phyloP scores from a whole-genome alignment of 2,329 filamentous ascomycete species.

The Pezicula neosporulosa region DNA sequence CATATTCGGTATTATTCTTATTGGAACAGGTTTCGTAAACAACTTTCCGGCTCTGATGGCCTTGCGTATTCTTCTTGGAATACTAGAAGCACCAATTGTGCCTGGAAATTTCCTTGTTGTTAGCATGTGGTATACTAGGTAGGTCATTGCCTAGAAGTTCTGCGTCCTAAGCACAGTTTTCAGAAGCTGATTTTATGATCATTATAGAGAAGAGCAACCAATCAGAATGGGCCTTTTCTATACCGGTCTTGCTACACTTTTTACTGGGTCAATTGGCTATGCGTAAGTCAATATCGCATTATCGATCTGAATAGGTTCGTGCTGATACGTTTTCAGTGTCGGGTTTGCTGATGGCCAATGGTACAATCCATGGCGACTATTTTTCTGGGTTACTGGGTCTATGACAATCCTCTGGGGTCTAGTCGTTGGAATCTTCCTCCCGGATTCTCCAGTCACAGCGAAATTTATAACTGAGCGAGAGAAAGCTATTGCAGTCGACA shows the following conservation, averaged over 20 bases:
- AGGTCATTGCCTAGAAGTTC: too few species aligned
- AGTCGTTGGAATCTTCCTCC: constrained; percentile 40
- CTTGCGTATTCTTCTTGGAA: constrained; percentile 23
- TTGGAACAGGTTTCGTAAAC: constrained; percentile 10
- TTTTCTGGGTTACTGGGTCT: constrained; percentile 17
- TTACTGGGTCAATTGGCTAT: constrained; percentile 24
- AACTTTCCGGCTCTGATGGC: constrained; percentile 19
- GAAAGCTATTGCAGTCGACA: constrained; percentile 43
- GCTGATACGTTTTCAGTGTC: constrained; percentile 3
- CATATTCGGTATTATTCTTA: constrained; percentile 10
- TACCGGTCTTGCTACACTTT: constrained; percentile 11
- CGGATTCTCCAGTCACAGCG: constrained; percentile 45
- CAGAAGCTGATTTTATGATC: too few species aligned
- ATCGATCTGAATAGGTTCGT: neutral
- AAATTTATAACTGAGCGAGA: constrained; percentile 33
- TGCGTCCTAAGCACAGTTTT: too few species aligned
- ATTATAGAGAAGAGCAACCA: constrained; percentile 19
- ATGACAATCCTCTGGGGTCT: constrained; percentile 25
- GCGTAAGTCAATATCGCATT: constrained; percentile 2
- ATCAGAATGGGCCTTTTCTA: constrained; percentile 15
- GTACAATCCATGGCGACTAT: constrained; percentile 17
- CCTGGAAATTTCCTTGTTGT: constrained; percentile 31
- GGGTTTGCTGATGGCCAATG: constrained; percentile 16
- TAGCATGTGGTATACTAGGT: constrained; percentile 28
- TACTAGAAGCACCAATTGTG: constrained; percentile 22